Evolutionary conservation across 129 eudicot species (phyloP), one percentile per base, ranked within the genome.

Genomic region (Erigeron canadensis): DNA sequence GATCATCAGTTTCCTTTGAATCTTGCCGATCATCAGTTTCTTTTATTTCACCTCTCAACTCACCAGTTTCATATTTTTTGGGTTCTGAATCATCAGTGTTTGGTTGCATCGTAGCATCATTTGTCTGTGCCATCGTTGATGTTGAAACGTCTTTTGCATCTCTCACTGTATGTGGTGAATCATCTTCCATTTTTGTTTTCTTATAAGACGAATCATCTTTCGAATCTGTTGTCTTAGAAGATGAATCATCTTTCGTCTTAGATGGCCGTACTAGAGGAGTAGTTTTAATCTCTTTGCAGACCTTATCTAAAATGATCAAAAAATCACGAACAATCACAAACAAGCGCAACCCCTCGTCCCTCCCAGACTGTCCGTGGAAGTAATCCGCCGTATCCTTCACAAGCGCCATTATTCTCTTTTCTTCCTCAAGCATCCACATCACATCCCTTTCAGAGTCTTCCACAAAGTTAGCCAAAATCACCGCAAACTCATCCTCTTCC

Each of bases 291-390:
- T 95, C 97, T 69, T 73, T 84, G 70, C 99, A 95, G 8, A 83
- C 86, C 70, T 84, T 95, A 11, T 86, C 93, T 59, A 95, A 80
- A 68, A 95, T 84, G 43, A 86, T 64, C 43, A 95, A 68, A 74
- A 95, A 95, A 76, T 95, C 99, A 65, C 99, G 81, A 53, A 95
- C 94, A 39, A 95, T 82, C 38, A 84, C 86, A 79, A 95, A 95
- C 19, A 95, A 75, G 47, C 97, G 81, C 80, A 95, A 76, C 9
- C 99, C 99, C 75, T 95, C 99, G 54, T 95, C 99, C 60, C 83
- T 95, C 65, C 91, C 94, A 0, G 95, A 46, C 6, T 83, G 85
- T 18, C 99, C 99, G 59, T 95, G 99, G 70, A 90, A 95, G 72
- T 95, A 95, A 88, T 90, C 99, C 7, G 76, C 97, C 0, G 99